phyloP scores from a whole-genome alignment of 2,329 filamentous ascomycete species.

The Madurella fahalii region DNA sequence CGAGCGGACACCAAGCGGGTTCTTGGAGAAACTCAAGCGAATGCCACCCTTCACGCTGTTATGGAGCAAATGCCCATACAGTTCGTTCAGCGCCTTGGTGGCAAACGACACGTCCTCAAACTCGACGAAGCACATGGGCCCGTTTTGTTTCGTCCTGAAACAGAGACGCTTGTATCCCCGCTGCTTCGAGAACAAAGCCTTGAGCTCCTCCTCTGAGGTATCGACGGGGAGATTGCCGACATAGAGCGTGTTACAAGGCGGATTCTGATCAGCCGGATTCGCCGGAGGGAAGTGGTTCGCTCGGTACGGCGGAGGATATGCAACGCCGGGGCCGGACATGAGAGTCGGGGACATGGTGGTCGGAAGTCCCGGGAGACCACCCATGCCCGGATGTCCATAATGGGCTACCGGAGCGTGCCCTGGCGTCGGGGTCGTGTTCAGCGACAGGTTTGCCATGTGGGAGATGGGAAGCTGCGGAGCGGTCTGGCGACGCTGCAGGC shows the following conservation, averaged over 20 bases:
- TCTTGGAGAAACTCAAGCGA: conserved; percentile 94
- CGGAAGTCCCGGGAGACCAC: conserved; percentile 38
- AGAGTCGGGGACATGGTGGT: conserved; percentile 54
- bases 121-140: conserved; percentile 98
- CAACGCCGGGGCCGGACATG: conserved; percentile 37
- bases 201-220: conserved; percentile 92
- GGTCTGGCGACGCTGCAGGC: conserved; percentile 62
- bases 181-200: conserved; percentile 87
- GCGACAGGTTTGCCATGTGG: conserved; percentile 65
- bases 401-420: conserved; percentile 51
- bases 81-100: conserved; percentile 82
- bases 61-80: conserved; percentile 82
- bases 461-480: conserved; percentile 67
- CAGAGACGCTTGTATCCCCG: conserved; percentile 93
- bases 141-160: conserved; percentile 91
- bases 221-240: conserved; percentile 94
- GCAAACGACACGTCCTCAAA: conserved; percentile 92
- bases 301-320: conserved; percentile 45
- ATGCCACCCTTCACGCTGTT: conserved; percentile 95
- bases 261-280: conserved; percentile 94
- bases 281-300: conserved; percentile 74
- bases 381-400: conserved; percentile 37
- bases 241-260: conserved; percentile 95
- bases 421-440: conserved; percentile 67
- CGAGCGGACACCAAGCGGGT: conserved; percentile 86